Percentiles rank a stretch among this genome's conserved stretches.
Evolutionary conservation across 371 early-diverging fungal species (phyloP).

Genomic region (Mucor velutinosus): DNA sequence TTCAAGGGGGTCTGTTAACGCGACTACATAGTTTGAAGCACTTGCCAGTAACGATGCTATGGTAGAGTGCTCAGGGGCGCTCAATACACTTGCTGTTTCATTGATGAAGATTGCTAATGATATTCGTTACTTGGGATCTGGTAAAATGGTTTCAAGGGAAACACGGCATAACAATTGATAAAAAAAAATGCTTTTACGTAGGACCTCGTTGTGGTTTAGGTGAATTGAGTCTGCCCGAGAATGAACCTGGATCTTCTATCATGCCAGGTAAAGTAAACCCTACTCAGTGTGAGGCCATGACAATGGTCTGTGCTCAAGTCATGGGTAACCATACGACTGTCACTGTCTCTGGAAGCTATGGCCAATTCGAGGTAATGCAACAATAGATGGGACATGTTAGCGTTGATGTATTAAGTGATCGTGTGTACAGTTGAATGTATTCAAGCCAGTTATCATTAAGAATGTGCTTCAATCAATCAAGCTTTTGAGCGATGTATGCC

Average conservation of each 20-base stretch:
- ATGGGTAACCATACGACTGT: constrained; percentile 95
- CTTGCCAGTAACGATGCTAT: constrained; percentile 96
- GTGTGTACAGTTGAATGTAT: constrained; percentile 80
- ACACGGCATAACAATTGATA: not conserved
- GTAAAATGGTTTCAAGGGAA: constrained; percentile 23
- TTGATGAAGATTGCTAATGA: constrained; percentile 98
- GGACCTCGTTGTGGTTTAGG: constrained; percentile 94
- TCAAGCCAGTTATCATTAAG: constrained; percentile 96
- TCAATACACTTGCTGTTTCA: constrained; percentile 93
- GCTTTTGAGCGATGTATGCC: constrained; percentile 81
- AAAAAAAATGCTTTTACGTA: not conserved
- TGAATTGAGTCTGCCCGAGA: constrained; percentile 92
- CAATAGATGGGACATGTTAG: not conserved
- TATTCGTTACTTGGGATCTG: constrained; percentile 92
- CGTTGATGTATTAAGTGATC: not conserved
- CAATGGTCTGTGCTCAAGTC: constrained; percentile 97
- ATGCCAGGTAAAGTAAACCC: constrained; percentile 98
- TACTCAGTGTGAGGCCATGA: constrained; percentile 97
- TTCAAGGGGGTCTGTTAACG: not conserved
- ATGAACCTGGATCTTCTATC: constrained; percentile 97
- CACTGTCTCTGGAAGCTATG: constrained; percentile 88
- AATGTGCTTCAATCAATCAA: constrained; percentile 91
- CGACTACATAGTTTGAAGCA: constrained; percentile 81
- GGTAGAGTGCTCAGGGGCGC: constrained; percentile 91
- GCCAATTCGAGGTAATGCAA: constrained; percentile 85